Percentiles rank a stretch among this genome's conserved stretches.
These are phyloP conservation scores for Tetradesmus obliquus DNA, from an alignment of 139 green algal genomes.

Conservation along the genomic window DNA sequence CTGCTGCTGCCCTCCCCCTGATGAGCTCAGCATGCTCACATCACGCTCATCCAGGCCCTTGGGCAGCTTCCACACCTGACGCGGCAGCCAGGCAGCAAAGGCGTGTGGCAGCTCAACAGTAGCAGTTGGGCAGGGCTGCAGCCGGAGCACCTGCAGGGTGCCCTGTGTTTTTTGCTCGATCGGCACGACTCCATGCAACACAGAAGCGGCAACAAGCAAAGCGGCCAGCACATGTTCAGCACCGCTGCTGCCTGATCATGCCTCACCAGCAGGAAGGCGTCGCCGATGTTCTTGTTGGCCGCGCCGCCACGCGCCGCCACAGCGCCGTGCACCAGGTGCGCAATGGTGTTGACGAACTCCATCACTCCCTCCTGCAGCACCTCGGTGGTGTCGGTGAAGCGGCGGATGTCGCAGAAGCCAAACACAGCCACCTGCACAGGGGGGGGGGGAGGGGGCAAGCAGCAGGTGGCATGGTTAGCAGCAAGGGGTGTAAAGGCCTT, in stretches of 20 bases:
- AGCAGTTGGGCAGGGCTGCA: neutral
- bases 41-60: constrained; percentile 47
- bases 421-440: constrained; percentile 83
- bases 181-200: too few species aligned
- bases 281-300: constrained; percentile 99
- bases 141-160: neutral
- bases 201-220: too few species aligned
- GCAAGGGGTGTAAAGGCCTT: too few species aligned
- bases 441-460: neutral
- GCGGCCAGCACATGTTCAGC: too few species aligned
- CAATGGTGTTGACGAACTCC: constrained; percentile 98
- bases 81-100: neutral
- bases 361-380: constrained; percentile 96
- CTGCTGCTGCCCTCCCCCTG: constrained; percentile 1
- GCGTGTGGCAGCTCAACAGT: neutral
- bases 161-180: neutral
- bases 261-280: constrained; percentile 93
- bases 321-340: constrained; percentile 90
- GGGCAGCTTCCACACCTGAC: constrained; percentile 85
- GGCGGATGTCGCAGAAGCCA: constrained; percentile 98
- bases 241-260: too few species aligned
- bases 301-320: constrained; percentile 81
- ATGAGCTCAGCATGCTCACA: constrained; percentile 15
- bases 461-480: neutral
- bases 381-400: constrained; percentile 97